Conservation (phyloP, 139 green algal genomes). For the Trebouxia sp. region DNA sequence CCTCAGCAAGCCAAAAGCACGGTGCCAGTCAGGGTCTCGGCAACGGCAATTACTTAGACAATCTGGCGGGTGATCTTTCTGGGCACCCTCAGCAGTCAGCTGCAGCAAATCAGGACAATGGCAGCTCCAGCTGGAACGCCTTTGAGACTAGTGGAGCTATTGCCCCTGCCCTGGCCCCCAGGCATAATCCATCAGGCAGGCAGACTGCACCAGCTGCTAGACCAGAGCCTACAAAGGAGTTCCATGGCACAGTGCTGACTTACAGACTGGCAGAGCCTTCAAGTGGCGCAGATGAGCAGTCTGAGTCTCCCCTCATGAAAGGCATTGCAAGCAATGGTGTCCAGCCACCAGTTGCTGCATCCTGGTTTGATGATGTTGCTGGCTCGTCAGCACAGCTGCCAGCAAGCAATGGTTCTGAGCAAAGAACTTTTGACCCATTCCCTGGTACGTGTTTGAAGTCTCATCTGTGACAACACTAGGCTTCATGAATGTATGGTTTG, state of each 20-base stretch:
- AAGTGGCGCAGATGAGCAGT: not conserved
- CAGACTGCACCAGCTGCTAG: not conserved
- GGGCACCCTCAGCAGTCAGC: not conserved
- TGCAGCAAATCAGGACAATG: not conserved
- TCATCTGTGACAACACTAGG: too few species aligned
- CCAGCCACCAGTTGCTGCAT: too few species aligned
- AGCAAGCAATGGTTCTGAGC: not conserved
- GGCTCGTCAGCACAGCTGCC: not conserved
- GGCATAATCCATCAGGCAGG: too few species aligned
- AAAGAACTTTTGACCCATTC: constrained; percentile 3
- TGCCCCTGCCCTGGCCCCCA: not conserved
- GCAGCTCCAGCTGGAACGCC: not conserved
- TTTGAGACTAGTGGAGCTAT: not conserved
- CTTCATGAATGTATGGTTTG: not conserved
- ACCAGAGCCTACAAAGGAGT: not conserved
- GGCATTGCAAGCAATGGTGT: too few species aligned
- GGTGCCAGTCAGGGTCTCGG: not conserved
- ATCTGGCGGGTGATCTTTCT: not conserved
- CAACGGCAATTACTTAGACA: not conserved
- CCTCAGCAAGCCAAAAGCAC: not conserved
- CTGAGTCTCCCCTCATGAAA: not conserved
- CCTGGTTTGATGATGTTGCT: not conserved
- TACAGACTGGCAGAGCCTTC: not conserved
- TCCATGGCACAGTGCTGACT: constrained; percentile 13
- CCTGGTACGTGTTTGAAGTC: too few species aligned